A percentile compares a stretch with the other conserved stretches of the same genome.
These are phyloP conservation scores for Saussurea involucrata DNA, from an alignment of 129 eudicot genomes.

Conservation along the genomic window DNA sequence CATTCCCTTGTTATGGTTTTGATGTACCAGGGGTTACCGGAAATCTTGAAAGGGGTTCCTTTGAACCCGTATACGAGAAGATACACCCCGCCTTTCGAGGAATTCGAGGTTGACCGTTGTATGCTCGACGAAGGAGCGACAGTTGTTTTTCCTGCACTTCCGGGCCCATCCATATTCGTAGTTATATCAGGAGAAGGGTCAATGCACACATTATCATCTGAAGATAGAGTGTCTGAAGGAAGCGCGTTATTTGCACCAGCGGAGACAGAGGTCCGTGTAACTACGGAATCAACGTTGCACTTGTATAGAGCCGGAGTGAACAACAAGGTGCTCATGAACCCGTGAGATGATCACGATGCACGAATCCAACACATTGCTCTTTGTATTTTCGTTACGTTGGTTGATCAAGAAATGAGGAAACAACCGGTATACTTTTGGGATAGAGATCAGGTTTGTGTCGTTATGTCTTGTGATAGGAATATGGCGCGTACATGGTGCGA, in stretches of 20 bases:
- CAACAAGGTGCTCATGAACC: slow-evolving; percentile 45
- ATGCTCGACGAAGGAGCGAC: slow-evolving; percentile 39
- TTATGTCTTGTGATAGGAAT: not conserved
- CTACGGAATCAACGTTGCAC: slow-evolving; percentile 37
- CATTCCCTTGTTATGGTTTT: not conserved
- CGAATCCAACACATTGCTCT: not conserved
- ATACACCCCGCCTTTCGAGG: slow-evolving; percentile 82
- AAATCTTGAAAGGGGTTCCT: slow-evolving; percentile 53
- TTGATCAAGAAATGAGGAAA: not conserved
- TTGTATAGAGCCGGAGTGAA: slow-evolving; percentile 81
- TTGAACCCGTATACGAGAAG: slow-evolving; percentile 45
- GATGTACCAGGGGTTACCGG: slow-evolving; percentile 57
- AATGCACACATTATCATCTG: slow-evolving; percentile 26
- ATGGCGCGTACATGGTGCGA: slow-evolving; percentile 3
- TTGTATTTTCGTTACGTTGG: not conserved
- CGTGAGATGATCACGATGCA: not conserved
- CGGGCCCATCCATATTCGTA: slow-evolving; percentile 69
- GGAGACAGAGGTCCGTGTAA: slow-evolving; percentile 34
- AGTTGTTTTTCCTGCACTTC: slow-evolving; percentile 48
- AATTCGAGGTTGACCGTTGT: slow-evolving; percentile 84
- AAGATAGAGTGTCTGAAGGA: slow-evolving; percentile 51
- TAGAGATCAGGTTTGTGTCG: not conserved
- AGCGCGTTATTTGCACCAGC: slow-evolving; percentile 74
- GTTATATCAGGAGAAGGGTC: slow-evolving; percentile 61
- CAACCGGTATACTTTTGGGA: not conserved